These are phyloP conservation scores for Pythium apleroticum DNA, from an alignment of 352 stramenopile genomes.

Conservation along the genomic window DNA sequence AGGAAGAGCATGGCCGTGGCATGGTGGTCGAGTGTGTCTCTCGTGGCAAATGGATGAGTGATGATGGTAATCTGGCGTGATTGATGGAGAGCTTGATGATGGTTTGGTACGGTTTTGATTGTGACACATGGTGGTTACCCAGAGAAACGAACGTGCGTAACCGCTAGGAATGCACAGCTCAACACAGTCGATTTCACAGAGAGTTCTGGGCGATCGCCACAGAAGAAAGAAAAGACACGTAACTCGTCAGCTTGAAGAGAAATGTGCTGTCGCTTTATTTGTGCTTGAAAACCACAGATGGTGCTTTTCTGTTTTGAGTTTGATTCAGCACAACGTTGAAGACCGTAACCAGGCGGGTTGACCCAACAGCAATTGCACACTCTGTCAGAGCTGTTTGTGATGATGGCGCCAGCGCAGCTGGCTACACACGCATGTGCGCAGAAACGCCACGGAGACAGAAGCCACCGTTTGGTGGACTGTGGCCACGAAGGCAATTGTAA, in stretches of 20 bases:
- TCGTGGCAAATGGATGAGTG: not conserved
- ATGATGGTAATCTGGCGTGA: slow-evolving; percentile 1
- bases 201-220: not conserved
- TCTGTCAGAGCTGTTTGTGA: not conserved
- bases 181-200: slow-evolving; percentile 1
- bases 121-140: not conserved
- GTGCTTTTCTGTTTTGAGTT: slow-evolving; percentile 7
- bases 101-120: slow-evolving; percentile 7
- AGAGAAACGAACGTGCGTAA: not conserved
- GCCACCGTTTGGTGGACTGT: not conserved
- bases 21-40: not conserved
- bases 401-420: not conserved
- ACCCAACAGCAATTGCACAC: not conserved
- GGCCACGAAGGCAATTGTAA: not conserved
- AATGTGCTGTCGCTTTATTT: not conserved
- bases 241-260: not conserved
- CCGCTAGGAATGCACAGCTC: not conserved
- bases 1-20: not conserved
- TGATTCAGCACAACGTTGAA: not conserved
- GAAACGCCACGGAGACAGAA: not conserved
- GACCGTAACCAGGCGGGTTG: not conserved
- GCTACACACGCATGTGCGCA: not conserved
- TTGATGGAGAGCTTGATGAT: not conserved
- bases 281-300: not conserved
- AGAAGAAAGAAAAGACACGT: slow-evolving; percentile 1